Base-by-base conservation (phyloP, 306 rosid genomes). In the Prunus campanulata region DNA sequence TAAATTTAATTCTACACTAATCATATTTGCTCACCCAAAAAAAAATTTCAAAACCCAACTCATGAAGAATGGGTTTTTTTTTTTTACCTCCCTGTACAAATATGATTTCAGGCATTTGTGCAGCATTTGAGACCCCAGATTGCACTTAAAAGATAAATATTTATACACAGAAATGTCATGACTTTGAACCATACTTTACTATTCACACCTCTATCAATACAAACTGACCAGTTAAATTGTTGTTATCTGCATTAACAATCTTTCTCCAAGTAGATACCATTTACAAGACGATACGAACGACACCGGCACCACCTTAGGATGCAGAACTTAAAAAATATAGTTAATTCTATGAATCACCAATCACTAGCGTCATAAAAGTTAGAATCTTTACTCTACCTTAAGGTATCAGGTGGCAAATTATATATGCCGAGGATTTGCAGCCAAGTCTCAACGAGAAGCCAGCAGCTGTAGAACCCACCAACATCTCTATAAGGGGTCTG, bases 391-490 rank as follows among this genome's bases (percentile, higher is more conserved):
- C 72, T 57, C 78, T 68, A 75, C 62, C 69, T 63, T 67, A 50
- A 57, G 49, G 63, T 46, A 46, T 19, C 77, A 49, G 69, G 76
- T 22, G 48, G 65, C 47, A 47, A 69, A 78, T 54, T 19, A 39
- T 65, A 44, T 52, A 70, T 64, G 39, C 65, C 8, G 1, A 59
- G 78, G 66, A 52, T 4, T 59, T 55, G 49, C 74, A 42, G 50
- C 59, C 55, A 39, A 77, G 72, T 74, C 69, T 56, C 48, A 54
- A 29, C 48, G 6, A 35, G 61, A 27, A 22, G 64, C 74, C 64
- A 49, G 79, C 67, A 52, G 78, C 79, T 74, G 72, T 67, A 54
- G 66, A 8, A 65, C 61, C 54, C 80, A 5, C 6, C 60, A 22
- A 66, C 56, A 32, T 69, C 63, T 29, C 71, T 16, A 64, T 8